These are phyloP conservation scores for Tetrapyrgos nigripes DNA, from an alignment of 1,284 basidiomycete genomes.

Conservation along the genomic window DNA sequence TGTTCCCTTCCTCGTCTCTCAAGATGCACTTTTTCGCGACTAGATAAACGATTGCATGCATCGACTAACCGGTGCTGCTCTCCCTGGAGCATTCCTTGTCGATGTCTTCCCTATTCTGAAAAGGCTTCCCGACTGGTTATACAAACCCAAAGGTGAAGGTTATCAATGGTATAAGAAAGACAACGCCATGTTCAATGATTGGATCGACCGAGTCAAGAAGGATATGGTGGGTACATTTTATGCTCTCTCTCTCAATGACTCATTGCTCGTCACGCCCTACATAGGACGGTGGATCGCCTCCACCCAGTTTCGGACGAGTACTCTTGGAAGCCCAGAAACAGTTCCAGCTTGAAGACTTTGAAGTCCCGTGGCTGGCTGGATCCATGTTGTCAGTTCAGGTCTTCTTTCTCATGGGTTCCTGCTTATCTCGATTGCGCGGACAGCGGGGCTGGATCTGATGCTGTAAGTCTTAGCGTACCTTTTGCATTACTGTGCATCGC, in stretches of 20 bases:
- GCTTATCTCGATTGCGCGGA: neutral
- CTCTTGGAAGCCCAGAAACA: conserved; percentile 9
- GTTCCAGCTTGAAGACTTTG: conserved; percentile 3
- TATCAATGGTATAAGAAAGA: neutral
- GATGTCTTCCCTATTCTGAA: conserved; percentile 2
- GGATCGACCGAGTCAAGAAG: conserved; percentile 31
- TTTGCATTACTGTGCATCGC: no score
- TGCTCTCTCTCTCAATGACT: neutral
- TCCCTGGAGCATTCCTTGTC: conserved; percentile 7
- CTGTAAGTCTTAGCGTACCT: neutral
- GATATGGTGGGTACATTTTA: conserved; percentile 10
- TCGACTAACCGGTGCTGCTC: neutral
- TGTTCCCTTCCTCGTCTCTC: conserved; percentile 26
- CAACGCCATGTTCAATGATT: conserved; percentile 28
- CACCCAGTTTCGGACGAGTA: conserved; percentile 1
- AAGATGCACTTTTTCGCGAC: conserved; percentile 45
- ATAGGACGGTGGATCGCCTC: conserved; percentile 1
- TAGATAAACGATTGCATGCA: conserved; percentile 30
- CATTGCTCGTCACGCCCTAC: no score
- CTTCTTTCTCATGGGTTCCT: neutral
- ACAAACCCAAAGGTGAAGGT: conserved; percentile 6
- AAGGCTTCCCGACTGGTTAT: neutral
- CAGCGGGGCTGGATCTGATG: conserved; percentile 9
- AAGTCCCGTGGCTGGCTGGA: conserved; percentile 14
- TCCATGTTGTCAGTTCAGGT: conserved; percentile 7